phyloP scores from a whole-genome alignment of 2,329 filamentous ascomycete genomes.

The Phialocephala sp. region DNA sequence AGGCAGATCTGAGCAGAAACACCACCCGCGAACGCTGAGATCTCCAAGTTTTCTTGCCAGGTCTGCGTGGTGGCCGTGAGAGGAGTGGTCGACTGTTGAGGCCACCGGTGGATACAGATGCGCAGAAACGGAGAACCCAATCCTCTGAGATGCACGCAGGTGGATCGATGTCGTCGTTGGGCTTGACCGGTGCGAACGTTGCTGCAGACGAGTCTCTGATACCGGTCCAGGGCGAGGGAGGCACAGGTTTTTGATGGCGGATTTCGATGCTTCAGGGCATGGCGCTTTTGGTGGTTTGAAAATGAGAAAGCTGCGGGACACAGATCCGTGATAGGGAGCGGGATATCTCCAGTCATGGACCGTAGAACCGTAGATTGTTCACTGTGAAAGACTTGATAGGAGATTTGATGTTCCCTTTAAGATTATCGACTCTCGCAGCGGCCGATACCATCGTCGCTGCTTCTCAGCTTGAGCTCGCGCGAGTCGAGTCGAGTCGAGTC shows the following conservation, averaged over 20 bases:
- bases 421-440: background rate
- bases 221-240: background rate
- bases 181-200: background rate
- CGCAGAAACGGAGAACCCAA: background rate
- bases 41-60: background rate
- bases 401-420: background rate
- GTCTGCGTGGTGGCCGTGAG: background rate
- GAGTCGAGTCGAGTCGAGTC: too few species aligned
- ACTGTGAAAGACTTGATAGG: background rate
- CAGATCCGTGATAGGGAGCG: background rate
- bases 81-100: background rate
- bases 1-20: background rate
- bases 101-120: background rate
- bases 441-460: background rate
- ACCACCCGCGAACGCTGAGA: background rate
- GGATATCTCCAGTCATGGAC: background rate
- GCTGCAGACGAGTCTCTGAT: background rate
- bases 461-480: background rate
- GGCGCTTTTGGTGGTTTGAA: background rate
- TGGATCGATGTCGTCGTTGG: slow-evolving; percentile 9
- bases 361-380: background rate
- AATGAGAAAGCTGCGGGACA: background rate
- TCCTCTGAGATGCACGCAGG: background rate
- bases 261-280: background rate
- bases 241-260: background rate